Evolutionary conservation across 1,284 basidiomycete species (phyloP).

Genomic region (Rhodotorula sp.): DNA sequence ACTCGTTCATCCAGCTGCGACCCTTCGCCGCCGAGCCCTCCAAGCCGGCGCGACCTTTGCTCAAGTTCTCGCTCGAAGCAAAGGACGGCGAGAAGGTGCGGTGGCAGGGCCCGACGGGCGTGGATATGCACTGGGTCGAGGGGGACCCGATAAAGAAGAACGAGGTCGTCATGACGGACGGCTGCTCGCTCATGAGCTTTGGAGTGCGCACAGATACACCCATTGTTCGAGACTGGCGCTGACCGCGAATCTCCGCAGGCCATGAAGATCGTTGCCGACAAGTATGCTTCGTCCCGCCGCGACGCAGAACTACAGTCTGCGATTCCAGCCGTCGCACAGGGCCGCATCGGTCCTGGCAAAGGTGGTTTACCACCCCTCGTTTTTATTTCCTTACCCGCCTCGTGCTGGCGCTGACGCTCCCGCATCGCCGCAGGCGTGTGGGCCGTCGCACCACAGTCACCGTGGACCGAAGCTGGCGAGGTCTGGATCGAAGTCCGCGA

Average conservation of each 20-base stretch:
- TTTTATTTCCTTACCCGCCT: neutral
- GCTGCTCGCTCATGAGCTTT: conserved; percentile 21
- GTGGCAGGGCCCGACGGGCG: neutral
- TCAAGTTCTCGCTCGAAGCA: conserved; percentile 16
- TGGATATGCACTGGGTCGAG: neutral
- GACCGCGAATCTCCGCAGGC: conserved; percentile 7
- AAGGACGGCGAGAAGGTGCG: conserved; percentile 18
- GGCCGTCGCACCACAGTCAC: conserved; percentile 17
- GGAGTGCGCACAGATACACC: neutral
- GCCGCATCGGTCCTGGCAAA: conserved; percentile 45
- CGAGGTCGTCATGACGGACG: conserved; percentile 36
- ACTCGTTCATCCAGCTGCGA: conserved; percentile 4
- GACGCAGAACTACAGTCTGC: neutral
- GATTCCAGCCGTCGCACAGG: conserved; percentile 44
- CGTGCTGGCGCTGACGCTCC: neutral
- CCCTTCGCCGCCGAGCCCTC: neutral
- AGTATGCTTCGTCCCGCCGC: conserved; percentile 4
- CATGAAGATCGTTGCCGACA: conserved; percentile 14
- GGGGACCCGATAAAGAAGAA: neutral
- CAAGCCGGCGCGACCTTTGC: neutral
- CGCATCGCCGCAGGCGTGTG: conserved; percentile 24
- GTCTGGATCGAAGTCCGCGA: conserved; percentile 44
- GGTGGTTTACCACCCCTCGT: conserved; percentile 28
- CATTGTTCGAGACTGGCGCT: neutral
- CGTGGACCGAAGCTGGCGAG: conserved; percentile 3